phyloP scores from a whole-genome alignment of 306 rosid genomes.

The Boehmeria nivea region DNA sequence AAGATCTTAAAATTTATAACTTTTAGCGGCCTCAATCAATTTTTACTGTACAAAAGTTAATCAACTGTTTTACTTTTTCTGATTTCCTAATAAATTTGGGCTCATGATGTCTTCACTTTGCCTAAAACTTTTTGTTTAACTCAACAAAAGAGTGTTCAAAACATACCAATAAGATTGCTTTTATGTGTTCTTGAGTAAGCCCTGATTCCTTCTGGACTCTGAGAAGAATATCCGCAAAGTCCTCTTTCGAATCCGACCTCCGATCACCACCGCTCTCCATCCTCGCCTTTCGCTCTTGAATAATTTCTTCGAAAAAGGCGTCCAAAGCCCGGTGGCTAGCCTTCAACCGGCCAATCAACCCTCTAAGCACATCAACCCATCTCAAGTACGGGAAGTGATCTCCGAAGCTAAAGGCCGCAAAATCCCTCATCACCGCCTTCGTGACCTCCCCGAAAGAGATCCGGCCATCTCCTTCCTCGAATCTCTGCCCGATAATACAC shows the following conservation, averaged over 20 bases:
- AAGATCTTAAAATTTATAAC: too few species aligned
- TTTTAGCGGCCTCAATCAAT: too few species aligned
- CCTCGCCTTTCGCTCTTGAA: not conserved
- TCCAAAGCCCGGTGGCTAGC: not conserved
- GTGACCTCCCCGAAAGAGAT: not conserved
- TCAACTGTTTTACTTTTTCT: too few species aligned
- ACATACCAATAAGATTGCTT: conserved; percentile 9
- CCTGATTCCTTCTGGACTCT: conserved; percentile 20
- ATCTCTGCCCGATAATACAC: not conserved
- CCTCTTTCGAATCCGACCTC: not conserved
- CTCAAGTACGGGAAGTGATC: conserved; percentile 21
- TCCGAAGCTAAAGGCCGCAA: conserved; percentile 2
- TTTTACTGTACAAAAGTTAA: too few species aligned
- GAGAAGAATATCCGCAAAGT: conserved; percentile 30
- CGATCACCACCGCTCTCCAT: not conserved
- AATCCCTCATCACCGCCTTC: not conserved
- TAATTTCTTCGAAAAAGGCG: not conserved
- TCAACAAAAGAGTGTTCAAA: not conserved
- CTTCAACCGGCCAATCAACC: conserved; percentile 4
- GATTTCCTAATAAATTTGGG: too few species aligned
- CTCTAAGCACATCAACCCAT: conserved; percentile 20
- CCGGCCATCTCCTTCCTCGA: not conserved
- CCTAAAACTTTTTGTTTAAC: too few species aligned
- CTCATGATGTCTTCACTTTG: too few species aligned
- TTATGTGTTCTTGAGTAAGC: conserved; percentile 15